These are phyloP conservation scores for Penicillium alfredii DNA, from an alignment of 495 filamentous ascomycete genomes.

Conservation along the genomic window DNA sequence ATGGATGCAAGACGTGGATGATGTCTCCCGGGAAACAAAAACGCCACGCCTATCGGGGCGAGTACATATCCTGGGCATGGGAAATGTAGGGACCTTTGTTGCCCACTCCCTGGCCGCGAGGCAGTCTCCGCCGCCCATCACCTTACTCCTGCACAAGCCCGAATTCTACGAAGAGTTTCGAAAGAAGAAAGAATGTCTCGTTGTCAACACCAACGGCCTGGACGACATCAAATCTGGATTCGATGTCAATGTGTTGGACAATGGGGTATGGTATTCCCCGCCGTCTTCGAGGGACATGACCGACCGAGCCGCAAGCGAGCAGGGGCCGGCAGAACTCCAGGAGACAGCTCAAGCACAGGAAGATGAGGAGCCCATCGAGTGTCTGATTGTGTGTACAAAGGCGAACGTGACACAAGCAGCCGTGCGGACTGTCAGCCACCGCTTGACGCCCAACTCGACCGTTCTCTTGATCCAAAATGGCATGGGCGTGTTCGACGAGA, in stretches of 20 bases:
- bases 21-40: slow-evolving; percentile 17
- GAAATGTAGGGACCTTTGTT: slow-evolving; percentile 54
- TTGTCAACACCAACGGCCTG: slow-evolving; percentile 31
- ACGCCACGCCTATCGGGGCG: slow-evolving; percentile 31
- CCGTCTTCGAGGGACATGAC: too few relatives aligned
- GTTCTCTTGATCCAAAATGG: slow-evolving; percentile 79
- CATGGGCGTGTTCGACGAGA: slow-evolving; percentile 69
- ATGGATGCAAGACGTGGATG: slow-evolving; percentile 28
- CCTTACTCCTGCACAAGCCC: slow-evolving; percentile 46
- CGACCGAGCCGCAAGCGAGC: slow-evolving; percentile 4
- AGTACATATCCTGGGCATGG: slow-evolving; percentile 56
- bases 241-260: slow-evolving; percentile 34
- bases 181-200: slow-evolving; percentile 24
- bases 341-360: slow-evolving; percentile 8
- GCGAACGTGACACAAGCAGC: slow-evolving; percentile 52
- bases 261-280: slow-evolving; percentile 30
- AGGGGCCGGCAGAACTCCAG: too few relatives aligned
- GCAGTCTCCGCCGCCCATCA: slow-evolving; percentile 53
- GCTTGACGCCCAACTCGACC: slow-evolving; percentile 66
- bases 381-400: slow-evolving; percentile 69
- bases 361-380: slow-evolving; percentile 53
- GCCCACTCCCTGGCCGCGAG: slow-evolving; percentile 53
- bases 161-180: slow-evolving; percentile 25
- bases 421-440: slow-evolving; percentile 51
- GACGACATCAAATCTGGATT: slow-evolving; percentile 39